Conservation (phyloP, 106 monocot genomes). For the Phalaenopsis aphrodite region DNA sequence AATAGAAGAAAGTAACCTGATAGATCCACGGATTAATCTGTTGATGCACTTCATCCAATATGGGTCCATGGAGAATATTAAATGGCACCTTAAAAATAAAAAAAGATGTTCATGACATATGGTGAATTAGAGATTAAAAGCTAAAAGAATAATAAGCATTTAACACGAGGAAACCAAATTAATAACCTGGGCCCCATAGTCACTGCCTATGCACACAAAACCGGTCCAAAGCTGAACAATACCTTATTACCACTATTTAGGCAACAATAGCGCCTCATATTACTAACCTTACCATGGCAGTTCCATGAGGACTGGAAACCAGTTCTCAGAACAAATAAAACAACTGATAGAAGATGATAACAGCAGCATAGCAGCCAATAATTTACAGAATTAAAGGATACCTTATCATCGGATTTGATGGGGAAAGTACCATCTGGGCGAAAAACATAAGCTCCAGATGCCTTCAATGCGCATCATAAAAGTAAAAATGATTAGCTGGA, state of each 20-base stretch:
- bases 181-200: background rate
- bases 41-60: constrained; percentile 97
- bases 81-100: constrained; percentile 35
- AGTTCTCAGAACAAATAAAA: background rate
- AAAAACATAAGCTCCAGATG: constrained; percentile 98
- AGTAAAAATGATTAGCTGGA: background rate
- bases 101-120: background rate
- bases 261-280: background rate
- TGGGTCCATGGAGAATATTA: constrained; percentile 57
- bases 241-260: background rate
- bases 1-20: constrained; percentile 45
- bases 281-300: background rate
- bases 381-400: constrained; percentile 13
- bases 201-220: background rate
- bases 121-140: background rate
- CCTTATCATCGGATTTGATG: constrained; percentile 49
- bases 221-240: background rate
- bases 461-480: constrained; percentile 34
- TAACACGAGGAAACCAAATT: background rate
- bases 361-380: background rate
- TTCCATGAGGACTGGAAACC: background rate
- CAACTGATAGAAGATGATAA: background rate
- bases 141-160: background rate
- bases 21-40: constrained; percentile 93
- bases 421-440: constrained; percentile 69